A percentile compares a stretch with the other conserved stretches of the same genome.
Evolutionary conservation across 345 rosid species (phyloP).

Genomic region (Anacardium occidentale): DNA sequence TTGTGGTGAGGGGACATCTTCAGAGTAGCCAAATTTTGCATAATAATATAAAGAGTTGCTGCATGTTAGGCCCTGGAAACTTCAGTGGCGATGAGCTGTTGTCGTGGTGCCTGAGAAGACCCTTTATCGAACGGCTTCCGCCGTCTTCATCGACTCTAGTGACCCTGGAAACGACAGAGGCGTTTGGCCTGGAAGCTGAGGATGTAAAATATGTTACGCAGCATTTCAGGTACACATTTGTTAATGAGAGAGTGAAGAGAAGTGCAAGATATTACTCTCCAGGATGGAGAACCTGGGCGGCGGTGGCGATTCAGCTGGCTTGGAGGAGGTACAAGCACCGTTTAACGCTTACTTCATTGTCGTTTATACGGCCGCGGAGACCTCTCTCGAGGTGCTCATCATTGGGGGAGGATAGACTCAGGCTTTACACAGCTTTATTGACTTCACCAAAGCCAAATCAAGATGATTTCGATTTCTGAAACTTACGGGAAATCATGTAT

Average conservation of each 20-base stretch:
- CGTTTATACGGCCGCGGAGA: constrained; percentile 87
- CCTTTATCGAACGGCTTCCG: constrained; percentile 83
- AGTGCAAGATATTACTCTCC: constrained; percentile 95
- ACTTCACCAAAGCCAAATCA: constrained; percentile 97
- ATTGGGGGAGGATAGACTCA: constrained; percentile 78
- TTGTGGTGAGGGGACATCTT: constrained; percentile 94
- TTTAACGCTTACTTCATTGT: constrained; percentile 73
- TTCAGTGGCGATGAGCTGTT: constrained; percentile 95
- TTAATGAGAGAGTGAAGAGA: constrained; percentile 83
- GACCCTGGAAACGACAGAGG: constrained; percentile 92
- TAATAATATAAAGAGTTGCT: constrained; percentile 82
- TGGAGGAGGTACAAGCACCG: constrained; percentile 93
- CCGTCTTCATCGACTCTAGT: constrained; percentile 81
- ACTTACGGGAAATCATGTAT: not conserved
- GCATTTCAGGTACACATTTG: constrained; percentile 94
- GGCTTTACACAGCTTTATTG: constrained; percentile 86
- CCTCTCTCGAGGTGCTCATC: constrained; percentile 85
- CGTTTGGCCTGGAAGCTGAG: constrained; percentile 84
- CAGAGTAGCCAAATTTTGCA: constrained; percentile 91
- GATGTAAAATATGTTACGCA: constrained; percentile 93
- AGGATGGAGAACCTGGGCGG: constrained; percentile 98
- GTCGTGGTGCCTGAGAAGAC: constrained; percentile 89
- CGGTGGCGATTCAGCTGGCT: constrained; percentile 93
- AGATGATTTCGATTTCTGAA: constrained; percentile 79
- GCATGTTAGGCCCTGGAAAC: constrained; percentile 98